phyloP scores from a whole-genome alignment of 345 rosid species.

The Lepidium aucheri region DNA sequence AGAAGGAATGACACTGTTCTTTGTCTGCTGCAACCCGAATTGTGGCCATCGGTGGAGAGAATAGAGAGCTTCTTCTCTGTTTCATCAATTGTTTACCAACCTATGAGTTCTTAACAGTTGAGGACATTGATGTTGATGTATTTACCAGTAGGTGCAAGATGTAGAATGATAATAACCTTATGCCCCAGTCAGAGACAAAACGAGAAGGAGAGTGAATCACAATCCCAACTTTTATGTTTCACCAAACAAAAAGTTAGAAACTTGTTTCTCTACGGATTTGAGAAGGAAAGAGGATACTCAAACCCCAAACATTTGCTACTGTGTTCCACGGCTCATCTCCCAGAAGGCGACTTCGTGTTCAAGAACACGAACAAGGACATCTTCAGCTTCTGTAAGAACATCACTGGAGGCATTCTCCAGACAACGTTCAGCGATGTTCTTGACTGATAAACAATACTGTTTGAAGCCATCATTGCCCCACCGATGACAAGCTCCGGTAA shows the following conservation, averaged over 20 bases:
- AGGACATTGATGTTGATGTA: not conserved
- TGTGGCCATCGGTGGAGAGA: conserved; percentile 84
- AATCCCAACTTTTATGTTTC: not conserved
- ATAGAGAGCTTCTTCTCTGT: conserved; percentile 13
- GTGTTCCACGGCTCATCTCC: conserved; percentile 51
- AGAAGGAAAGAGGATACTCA: not conserved
- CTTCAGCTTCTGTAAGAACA: conserved; percentile 41
- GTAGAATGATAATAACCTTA: not conserved
- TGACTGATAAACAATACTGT: conserved; percentile 45
- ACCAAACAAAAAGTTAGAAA: not conserved
- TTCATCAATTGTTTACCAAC: not conserved
- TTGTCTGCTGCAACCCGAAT: conserved; percentile 76
- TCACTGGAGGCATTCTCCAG: conserved; percentile 44
- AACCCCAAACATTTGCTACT: conserved; percentile 8
- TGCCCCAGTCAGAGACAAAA: not conserved
- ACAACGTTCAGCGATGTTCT: conserved; percentile 43
- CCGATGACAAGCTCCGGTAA: conserved; percentile 57
- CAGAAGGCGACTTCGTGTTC: conserved; percentile 72
- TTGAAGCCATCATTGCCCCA: conserved; percentile 75
- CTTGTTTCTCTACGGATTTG: not conserved
- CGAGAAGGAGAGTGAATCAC: not conserved
- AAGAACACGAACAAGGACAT: conserved; percentile 40
- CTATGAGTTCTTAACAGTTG: conserved; percentile 1
- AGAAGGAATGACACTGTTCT: conserved; percentile 87
- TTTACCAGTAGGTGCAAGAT: not conserved